Base-by-base conservation (phyloP, 306 rosid species). In the Prunus mira region DNA sequence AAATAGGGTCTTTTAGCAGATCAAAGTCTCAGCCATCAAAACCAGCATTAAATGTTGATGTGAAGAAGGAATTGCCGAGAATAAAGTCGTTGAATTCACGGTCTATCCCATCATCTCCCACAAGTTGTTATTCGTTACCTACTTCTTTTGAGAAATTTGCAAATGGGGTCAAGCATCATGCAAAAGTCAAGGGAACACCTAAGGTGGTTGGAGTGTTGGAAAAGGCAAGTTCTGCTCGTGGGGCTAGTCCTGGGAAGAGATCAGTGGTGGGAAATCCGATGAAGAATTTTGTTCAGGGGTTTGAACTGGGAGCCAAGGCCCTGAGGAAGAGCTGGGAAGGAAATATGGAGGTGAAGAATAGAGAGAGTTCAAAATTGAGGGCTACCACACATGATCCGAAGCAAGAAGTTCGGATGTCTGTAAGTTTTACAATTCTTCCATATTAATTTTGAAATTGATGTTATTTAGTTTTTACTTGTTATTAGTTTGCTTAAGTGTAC, bases 311-410 rank as follows among this genome's bases (percentile, higher is more conserved):
- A 32, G 90, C 97, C 76, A 95, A 95, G 93, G 97, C 91, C 60
- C 80, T 92, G 86, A 86, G 99, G 11, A 96, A 89, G 91, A 93
- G 99, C 74, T 96, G 99, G 99, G 99, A 96, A 89, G 99, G 99
- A 78, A 92, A 75, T 70, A 82, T 91, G 88, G 99, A 96, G 74
- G 77, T 87, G 49, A 92, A 86, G 86, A 78, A 61, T 81, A 84
- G 82, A 83, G 98, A 90, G 20, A 81, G 80, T 73, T 82, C 97
- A 9, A 92, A 85, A 65, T 86, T 67, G 50, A 90, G 89, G 72
- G 80, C 80, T 5, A 69, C 87, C n/a, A 90, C 87, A 82, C 82
- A 74, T 69, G 98, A 90, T 81, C 76, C 80, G 17, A 95, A 86
- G 86, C 84, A 82, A 15, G 98, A 95, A 52, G 62, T 81, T 72